Conservation (phyloP, 1,139 yeast species). For the Candida pseudoviswanathii region DNA sequence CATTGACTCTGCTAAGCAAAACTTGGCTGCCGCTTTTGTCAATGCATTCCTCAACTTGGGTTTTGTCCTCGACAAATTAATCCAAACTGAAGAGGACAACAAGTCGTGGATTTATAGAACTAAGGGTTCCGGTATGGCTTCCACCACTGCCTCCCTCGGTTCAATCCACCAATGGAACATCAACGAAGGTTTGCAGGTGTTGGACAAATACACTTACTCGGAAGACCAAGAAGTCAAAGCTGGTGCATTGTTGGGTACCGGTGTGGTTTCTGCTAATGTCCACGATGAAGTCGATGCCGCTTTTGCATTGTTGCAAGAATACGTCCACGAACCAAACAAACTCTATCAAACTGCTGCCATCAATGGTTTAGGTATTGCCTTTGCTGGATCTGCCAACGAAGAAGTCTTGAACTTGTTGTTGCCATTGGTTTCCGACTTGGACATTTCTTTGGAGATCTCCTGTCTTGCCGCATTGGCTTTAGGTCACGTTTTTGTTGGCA, state of each 20-base stretch:
- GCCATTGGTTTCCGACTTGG: conserved; percentile 86
- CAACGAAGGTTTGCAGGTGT: conserved; percentile 83
- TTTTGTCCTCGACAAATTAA: conserved; percentile 80
- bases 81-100: conserved; percentile 72
- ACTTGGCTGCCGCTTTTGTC: conserved; percentile 92
- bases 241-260: conserved; percentile 95
- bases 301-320: conserved; percentile 79
- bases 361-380: conserved; percentile 90
- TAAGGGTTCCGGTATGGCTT: conserved; percentile 89
- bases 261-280: conserved; percentile 90
- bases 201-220: conserved; percentile 88
- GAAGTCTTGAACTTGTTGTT: conserved; percentile 75
- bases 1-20: conserved; percentile 94
- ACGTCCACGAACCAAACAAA: conserved; percentile 53
- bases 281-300: conserved; percentile 97
- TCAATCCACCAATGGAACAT: conserved; percentile 90
- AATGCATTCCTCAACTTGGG: conserved; percentile 92
- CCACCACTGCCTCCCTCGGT: conserved; percentile 93
- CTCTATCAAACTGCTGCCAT: conserved; percentile 79
- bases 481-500: conserved; percentile 94
- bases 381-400: conserved; percentile 90
- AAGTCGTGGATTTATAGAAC: conserved; percentile 90
- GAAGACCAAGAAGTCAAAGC: conserved; percentile 88
- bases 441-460: conserved; percentile 73
- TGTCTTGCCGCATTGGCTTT: conserved; percentile 88